Evolutionary conservation across 2,329 filamentous ascomycete genomes (phyloP).

Genomic region (Ophiostoma ips): DNA sequence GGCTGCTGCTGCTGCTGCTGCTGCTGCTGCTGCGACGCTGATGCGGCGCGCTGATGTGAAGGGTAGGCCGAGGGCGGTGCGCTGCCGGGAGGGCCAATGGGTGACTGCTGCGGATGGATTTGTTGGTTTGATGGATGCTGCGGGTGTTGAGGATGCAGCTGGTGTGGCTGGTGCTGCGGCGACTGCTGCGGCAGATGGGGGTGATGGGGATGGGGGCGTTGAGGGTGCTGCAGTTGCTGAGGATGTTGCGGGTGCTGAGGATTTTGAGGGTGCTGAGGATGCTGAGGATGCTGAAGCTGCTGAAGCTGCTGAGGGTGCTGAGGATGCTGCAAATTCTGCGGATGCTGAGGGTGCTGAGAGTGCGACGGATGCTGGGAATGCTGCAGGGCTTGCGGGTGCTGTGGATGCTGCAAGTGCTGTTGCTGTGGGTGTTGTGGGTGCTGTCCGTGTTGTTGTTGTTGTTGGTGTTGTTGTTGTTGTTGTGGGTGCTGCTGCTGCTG

Average conservation of each 20-base stretch:
- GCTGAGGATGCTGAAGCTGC: not conserved
- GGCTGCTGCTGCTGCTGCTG: not conserved
- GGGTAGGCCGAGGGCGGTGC: not conserved
- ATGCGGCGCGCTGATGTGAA: not conserved
- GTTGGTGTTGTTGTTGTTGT: conserved; percentile 2
- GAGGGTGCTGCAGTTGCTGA: not conserved
- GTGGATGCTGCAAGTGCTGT: conserved; percentile 8
- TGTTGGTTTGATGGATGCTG: not conserved
- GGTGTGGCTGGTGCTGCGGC: not conserved
- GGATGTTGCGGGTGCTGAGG: not conserved
- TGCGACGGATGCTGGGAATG: not conserved
- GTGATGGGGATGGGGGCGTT: not conserved
- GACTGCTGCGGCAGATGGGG: not conserved
- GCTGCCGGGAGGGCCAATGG: not conserved
- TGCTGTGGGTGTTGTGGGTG: conserved; percentile 18
- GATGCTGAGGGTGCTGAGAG: not conserved
- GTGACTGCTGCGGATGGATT: not conserved
- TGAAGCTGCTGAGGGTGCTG: not conserved
- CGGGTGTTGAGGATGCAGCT: not conserved
- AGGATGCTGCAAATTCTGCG: not conserved
- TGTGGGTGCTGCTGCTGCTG: conserved; percentile 10
- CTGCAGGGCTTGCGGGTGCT: not conserved
- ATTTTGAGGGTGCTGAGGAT: not conserved
- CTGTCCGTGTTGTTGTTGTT: conserved; percentile 5
- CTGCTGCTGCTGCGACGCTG: not conserved